phyloP scores from a whole-genome alignment of 2,329 filamentous ascomycete genomes.

The Fusarium bactridioides region DNA sequence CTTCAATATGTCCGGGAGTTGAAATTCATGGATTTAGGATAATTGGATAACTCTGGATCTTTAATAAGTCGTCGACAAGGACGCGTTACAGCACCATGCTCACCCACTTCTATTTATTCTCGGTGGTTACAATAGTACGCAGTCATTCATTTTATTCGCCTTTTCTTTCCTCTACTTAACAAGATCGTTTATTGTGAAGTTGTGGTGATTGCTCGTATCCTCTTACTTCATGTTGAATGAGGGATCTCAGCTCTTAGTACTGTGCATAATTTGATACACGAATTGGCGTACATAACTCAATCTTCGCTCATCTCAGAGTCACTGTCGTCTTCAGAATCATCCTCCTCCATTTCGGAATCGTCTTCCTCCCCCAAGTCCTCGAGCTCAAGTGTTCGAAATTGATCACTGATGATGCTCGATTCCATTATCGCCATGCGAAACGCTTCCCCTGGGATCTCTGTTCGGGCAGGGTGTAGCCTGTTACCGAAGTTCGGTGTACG shows the following conservation, averaged over 20 bases:
- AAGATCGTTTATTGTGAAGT: neutral
- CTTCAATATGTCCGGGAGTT: neutral
- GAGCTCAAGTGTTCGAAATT: neutral
- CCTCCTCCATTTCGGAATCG: neutral
- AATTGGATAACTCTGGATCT: neutral
- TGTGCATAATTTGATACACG: neutral
- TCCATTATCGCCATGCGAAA: neutral
- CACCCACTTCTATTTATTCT: neutral
- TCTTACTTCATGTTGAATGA: neutral
- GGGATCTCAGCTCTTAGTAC: neutral
- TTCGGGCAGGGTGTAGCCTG: neutral
- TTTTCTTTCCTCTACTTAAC: neutral
- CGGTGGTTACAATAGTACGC: neutral
- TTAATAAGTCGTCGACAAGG: neutral
- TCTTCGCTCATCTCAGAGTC: neutral
- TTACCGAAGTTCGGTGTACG: neutral
- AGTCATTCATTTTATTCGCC: neutral
- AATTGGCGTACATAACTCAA: neutral
- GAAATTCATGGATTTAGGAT: neutral
- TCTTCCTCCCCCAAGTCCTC: neutral
- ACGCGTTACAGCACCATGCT: neutral
- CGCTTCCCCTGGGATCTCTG: neutral
- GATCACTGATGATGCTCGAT: neutral
- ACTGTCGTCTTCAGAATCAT: neutral
- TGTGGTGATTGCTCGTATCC: neutral